phyloP scores from a whole-genome alignment of 805 yeast species.

The Spathaspora passalidarum region DNA sequence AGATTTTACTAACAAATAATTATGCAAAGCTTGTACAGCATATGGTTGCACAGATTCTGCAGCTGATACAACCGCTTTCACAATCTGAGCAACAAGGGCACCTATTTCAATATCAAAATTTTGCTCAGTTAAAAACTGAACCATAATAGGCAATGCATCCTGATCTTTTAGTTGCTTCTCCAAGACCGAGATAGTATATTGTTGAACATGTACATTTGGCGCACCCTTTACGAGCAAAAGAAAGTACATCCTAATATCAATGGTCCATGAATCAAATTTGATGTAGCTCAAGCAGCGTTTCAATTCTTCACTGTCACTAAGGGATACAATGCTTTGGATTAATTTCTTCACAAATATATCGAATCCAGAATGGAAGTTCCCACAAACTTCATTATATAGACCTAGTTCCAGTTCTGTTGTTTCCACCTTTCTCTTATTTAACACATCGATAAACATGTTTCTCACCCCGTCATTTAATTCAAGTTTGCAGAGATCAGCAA shows the following conservation, averaged over 20 bases:
- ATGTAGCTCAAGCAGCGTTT: constrained; percentile 17
- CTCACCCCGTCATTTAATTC: background rate
- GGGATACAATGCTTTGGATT: constrained; percentile 30
- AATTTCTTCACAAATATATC: constrained; percentile 29
- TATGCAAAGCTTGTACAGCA: constrained; percentile 14
- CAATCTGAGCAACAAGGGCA: constrained; percentile 15
- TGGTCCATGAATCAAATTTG: constrained; percentile 26
- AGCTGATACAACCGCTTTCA: constrained; percentile 8
- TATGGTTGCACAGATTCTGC: constrained; percentile 12
- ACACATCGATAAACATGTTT: constrained; percentile 3
- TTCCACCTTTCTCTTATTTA: constrained; percentile 1
- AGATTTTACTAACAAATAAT: constrained; percentile 8
- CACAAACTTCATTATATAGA: constrained; percentile 18
- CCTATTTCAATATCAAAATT: constrained; percentile 24
- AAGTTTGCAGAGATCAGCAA: constrained; percentile 14
- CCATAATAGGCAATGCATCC: constrained; percentile 15
- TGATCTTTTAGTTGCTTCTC: constrained; percentile 14
- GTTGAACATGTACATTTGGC: constrained; percentile 27
- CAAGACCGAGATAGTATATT: constrained; percentile 21
- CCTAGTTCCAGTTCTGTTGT: constrained; percentile 15
- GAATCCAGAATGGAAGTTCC: constrained; percentile 12
- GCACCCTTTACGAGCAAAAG: constrained; percentile 33
- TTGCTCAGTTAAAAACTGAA: constrained; percentile 23
- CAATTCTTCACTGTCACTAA: constrained; percentile 25
- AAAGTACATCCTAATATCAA: constrained; percentile 29